Base-by-base conservation (phyloP, 2,329 filamentous ascomycete species). In the Verticillium albo-atrum region DNA sequence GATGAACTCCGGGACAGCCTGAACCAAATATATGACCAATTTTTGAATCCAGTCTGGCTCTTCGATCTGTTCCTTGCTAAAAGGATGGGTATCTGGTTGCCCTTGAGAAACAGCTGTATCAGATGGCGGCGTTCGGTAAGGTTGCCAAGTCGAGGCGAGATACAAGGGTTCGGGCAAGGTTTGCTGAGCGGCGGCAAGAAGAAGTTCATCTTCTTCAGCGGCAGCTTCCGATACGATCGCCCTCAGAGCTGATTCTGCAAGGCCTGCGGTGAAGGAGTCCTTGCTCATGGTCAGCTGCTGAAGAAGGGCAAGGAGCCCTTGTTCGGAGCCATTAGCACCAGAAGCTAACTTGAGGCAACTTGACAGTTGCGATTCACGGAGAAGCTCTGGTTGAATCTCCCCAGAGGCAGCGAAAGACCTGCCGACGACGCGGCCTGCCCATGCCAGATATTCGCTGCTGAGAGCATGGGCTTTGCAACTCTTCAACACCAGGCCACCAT, bases 371-470 rank as follows among this genome's bases (percentile, higher is more conserved):
- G 85, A 86, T 68, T 90, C 88, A 27, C 80, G 77, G 1, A 89
- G 71, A 53, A 90, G 77, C 55, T 83, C 83, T 35, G 78, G 71
- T 17, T 86, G 84, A 6, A 91, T 81, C 58, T 85, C 79, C 2
- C 92, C 92, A 28, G 87, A 90, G 17, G 90, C 84, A 42, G 89
- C 87, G 73, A 93, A 98, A 0, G 91, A 88, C 69, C 92, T 85
- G 7, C 96, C 95, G 52, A 98, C 79, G 2, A 93, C 89, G 63
- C 89, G 84, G 3, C 91, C 93, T 52, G 91, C 90, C 96, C 96
- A 99, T 1, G 90, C 77, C 1, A 92, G 77, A 70, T 95, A 97
- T 17, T 86, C 82, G 27, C 83, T 77, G 59, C 87, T 89, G 17
- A 89, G 78, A 2, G 82, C 76, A 37, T 82, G 78, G n/a, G 83